phyloP scores from a whole-genome alignment of 768 basidiomycete species.

The Mycena leptocephala region DNA sequence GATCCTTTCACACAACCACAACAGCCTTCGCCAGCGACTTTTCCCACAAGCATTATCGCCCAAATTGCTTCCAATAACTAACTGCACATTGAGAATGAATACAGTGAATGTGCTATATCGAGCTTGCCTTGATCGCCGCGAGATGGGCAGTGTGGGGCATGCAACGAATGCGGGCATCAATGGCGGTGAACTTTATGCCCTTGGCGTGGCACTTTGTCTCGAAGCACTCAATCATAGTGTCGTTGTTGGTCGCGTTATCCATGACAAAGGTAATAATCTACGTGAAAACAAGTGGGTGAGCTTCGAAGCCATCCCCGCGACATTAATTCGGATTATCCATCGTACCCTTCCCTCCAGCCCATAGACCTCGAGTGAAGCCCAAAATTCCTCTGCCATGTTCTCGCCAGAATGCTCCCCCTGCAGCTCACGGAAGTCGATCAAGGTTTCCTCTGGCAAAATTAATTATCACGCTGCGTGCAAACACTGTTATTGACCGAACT shows the following conservation, averaged over 20 bases:
- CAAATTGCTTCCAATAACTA: too few relatives aligned
- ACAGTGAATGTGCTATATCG: too few relatives aligned
- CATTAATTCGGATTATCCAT: not conserved
- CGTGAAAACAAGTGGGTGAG: not conserved
- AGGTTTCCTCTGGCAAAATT: not conserved
- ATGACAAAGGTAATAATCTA: not conserved
- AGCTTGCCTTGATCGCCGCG: not conserved
- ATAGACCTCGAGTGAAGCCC: not conserved
- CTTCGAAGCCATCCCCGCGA: not conserved
- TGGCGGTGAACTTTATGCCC: not conserved
- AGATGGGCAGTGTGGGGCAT: slow-evolving; percentile 7
- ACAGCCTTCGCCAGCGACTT: too few relatives aligned
- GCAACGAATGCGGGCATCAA: not conserved
- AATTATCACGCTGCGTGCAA: not conserved
- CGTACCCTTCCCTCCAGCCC: not conserved
- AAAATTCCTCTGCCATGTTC: not conserved
- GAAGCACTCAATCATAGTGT: not conserved
- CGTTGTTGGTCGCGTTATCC: not conserved
- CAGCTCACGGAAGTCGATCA: not conserved
- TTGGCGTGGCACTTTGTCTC: not conserved
- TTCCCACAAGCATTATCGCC: too few relatives aligned
- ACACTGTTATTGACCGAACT: not conserved
- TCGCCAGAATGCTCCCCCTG: not conserved
- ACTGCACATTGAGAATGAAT: too few relatives aligned
- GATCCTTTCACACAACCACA: too few relatives aligned